Percentiles rank a stretch among this genome's conserved stretches.
phyloP scores from a whole-genome alignment of 1,284 basidiomycete species.

The Phaffia rhodozyma region DNA sequence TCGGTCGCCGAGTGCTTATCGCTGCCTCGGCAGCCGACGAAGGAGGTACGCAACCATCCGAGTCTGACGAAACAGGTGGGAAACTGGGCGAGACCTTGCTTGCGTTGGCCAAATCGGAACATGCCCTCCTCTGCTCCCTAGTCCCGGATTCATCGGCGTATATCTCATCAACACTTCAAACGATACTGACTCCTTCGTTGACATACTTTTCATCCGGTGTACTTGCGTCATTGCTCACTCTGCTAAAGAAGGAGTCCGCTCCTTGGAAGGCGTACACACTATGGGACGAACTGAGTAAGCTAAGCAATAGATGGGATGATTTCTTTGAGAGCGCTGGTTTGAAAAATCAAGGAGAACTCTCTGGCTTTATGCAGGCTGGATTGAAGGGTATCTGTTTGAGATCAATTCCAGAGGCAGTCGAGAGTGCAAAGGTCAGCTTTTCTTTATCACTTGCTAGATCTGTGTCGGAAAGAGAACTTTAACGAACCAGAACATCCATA shows the following conservation, averaged over 20 bases:
- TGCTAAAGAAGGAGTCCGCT: constrained; percentile 2
- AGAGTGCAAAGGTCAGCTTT: constrained; percentile 10
- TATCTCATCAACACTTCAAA: background rate
- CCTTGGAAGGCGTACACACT: constrained; percentile 13
- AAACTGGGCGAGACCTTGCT: background rate
- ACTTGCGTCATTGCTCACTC: background rate
- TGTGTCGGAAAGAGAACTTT: too few relatives aligned
- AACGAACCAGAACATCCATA: too few relatives aligned
- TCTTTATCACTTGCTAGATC: background rate
- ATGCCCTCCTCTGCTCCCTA: constrained; percentile 1
- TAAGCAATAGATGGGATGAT: background rate
- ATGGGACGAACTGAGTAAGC: background rate
- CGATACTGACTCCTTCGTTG: constrained; percentile 7
- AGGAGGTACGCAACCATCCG: background rate
- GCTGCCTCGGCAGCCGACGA: too few relatives aligned
- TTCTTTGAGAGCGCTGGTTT: constrained; percentile 2
- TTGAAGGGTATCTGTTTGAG: constrained; percentile 6
- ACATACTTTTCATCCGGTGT: constrained; percentile 1
- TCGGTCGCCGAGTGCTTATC: background rate
- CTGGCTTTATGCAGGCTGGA: background rate
- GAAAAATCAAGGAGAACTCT: background rate
- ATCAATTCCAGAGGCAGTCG: constrained; percentile 10
- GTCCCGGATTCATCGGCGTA: background rate
- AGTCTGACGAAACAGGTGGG: background rate
- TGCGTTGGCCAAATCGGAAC: constrained; percentile 1